Conservation (phyloP, 192 early-diverging fungal species). For the Backusella mclennaniae region DNA sequence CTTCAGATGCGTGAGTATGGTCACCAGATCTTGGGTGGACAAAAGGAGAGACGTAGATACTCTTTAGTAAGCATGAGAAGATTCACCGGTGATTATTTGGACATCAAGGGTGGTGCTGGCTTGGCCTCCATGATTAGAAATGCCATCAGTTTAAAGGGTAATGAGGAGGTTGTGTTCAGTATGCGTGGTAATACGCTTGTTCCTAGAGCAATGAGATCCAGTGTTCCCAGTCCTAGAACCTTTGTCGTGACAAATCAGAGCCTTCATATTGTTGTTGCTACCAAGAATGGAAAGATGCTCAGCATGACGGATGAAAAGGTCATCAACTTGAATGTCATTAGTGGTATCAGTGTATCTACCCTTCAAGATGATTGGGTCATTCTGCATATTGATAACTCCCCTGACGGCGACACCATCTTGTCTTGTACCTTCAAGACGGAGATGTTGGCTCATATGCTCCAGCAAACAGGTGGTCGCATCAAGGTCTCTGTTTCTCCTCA, state of each 20-base stretch:
- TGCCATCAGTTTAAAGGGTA: constrained; percentile 45
- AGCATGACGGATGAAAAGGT: constrained; percentile 52
- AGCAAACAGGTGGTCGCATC: constrained; percentile 56
- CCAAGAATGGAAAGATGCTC: constrained; percentile 52
- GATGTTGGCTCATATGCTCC: constrained; percentile 59
- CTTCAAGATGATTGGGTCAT: constrained; percentile 75
- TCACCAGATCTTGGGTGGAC: constrained; percentile 80
- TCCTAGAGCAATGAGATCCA: constrained; percentile 70
- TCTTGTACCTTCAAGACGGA: constrained; percentile 75
- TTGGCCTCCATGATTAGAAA: constrained; percentile 46
- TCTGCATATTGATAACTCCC: constrained; percentile 52
- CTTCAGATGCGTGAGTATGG: constrained; percentile 93
- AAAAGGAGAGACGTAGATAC: constrained; percentile 92
- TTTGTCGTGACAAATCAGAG: constrained; percentile 68
- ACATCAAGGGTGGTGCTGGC: constrained; percentile 49
- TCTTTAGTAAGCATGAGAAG: constrained; percentile 78
- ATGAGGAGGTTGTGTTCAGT: constrained; percentile 63
- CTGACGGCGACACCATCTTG: constrained; percentile 61
- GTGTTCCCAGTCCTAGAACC: constrained; percentile 65
- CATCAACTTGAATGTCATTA: constrained; percentile 53
- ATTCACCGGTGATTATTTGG: constrained; percentile 92
- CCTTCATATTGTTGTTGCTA: constrained; percentile 60
- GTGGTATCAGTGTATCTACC: constrained; percentile 62
- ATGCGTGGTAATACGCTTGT: constrained; percentile 58
- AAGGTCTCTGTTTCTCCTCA: constrained; percentile 53